Evolutionary conservation across 2,329 filamentous ascomycete genomes (phyloP), one percentile per base, ranked within the genome.

Genomic region (Ophiognomonia clavigignenti-juglandacearum): DNA sequence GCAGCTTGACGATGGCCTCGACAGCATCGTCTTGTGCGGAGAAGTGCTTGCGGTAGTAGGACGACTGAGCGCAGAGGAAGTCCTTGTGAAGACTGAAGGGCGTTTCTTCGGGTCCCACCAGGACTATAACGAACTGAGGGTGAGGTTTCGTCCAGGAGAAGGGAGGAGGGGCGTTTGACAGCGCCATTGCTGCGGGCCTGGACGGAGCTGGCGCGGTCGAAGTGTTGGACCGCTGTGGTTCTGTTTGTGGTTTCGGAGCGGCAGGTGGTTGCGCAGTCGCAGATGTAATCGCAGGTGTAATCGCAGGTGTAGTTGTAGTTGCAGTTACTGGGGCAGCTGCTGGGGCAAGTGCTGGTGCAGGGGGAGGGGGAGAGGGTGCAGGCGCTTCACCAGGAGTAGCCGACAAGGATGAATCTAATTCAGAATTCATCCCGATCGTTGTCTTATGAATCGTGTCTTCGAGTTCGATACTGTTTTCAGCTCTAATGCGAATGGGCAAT

Each of bases 21-120:
- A 80, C 57, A 9, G 66, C 61, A 19, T 72, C 60, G 3, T 67
- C 59, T 14, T 59, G 57, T 29, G 61, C 57, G 29, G 57, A 60
- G 38, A 82, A 79, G 47, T 72, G 63, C 2, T 66, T 58, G 6
- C 64, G 64, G 54, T 76, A 82, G 55, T 68, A 71, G 2, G 63
- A 56, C 8, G 75, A 80, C 52, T 72, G 73, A 24, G 71, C 65
- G 51, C 74, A 77, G 20, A 82, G 64, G 46, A 80, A 78, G 57
- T 82, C 74, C 50, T 77, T 78, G 51, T 81, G 78, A 11, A 82
- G 70, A 10, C 73, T 76, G 54, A 80, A 82, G 0, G 77, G 76
- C 13, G 61, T 60, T 56, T 78, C 72, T 0, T 77, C 67, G 3
- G 67, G 62, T 0, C 78, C 78, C 23, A 80, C 72, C 1, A 80